Conservation (phyloP, 2,329 filamentous ascomycete species). For the Dryadomyces quercus-mongolicae region DNA sequence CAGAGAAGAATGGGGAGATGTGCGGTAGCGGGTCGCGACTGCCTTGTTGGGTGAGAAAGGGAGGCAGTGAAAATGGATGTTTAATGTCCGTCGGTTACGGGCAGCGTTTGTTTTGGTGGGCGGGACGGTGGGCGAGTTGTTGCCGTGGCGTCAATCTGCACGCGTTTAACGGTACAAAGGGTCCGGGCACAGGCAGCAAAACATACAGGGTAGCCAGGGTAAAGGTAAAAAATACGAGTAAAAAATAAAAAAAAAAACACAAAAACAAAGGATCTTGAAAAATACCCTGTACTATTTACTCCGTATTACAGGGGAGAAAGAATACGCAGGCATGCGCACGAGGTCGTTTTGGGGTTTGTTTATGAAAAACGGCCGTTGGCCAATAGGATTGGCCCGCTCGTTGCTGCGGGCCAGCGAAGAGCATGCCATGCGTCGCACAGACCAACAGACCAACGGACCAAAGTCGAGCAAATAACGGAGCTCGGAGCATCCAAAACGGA, state of each 20-base stretch:
- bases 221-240: background rate
- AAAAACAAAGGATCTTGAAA: too few relatives aligned
- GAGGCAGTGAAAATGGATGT: background rate
- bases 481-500: background rate
- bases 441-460: background rate
- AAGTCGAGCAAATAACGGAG: background rate
- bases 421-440: background rate
- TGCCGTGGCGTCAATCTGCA: constrained; percentile 8
- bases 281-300: too few relatives aligned
- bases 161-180: too few relatives aligned
- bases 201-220: too few relatives aligned
- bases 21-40: constrained; percentile 6
- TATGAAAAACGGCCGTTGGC: background rate
- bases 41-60: constrained; percentile 2
- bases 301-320: too few relatives aligned
- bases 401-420: background rate
- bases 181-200: too few relatives aligned
- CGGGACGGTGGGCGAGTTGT: background rate
- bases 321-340: background rate
- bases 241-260: background rate
- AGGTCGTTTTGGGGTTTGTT: constrained; percentile 3
- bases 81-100: background rate
- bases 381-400: background rate
- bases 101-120: background rate
- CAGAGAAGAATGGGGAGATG: background rate